Base-by-base conservation (phyloP, 2,329 filamentous ascomycete species). In the Onygenales sp. region DNA sequence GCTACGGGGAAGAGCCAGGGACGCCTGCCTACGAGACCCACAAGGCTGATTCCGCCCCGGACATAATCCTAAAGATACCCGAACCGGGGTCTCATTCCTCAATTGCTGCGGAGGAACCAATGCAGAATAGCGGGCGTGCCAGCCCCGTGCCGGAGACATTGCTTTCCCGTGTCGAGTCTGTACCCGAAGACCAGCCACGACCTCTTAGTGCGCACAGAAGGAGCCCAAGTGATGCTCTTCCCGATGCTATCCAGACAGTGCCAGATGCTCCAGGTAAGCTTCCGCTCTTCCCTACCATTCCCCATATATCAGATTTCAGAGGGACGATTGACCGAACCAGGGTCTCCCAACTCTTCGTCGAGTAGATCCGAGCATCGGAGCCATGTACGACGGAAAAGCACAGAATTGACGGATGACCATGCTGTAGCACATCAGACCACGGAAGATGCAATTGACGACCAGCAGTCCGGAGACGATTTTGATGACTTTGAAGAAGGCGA, bases 401-500 rank as follows among this genome's bases (percentile, higher is more conserved):
- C 54, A 51, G 42, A 27, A 27, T 27, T 57, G 52, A 65, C 42
- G 69, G 59, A 60, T 54, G 53, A 61, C 36, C 53, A 81, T 68
- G 80, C 82, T 57, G 83, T 84, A 59, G 79, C 82, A 61, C 80
- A 83, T 62, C 80, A 78, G 48, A 77, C 75, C 57, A 73, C 73
- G 54, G 75, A 75, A 59, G 76, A 72, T 14, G 68, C 69, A 45
- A 61, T 56, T 33, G 59, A 61, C 44, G 72, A 57, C 35, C 84
- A 86, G 64, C 86, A 85, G 60, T 82, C 83, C 66, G 81, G 80
- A 51, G 83, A 82, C 53, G 75, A 78, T 33, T 78, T 78, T 65
- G 75, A 77, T 60, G 76, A 78, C 52, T 79, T 76, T 58, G 70
- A 74, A 56, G 74, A 78, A 61, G 77, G 76, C 46, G 75, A 75